phyloP scores from a whole-genome alignment of 1,139 yeast species.

The Ashbya aceris region DNA sequence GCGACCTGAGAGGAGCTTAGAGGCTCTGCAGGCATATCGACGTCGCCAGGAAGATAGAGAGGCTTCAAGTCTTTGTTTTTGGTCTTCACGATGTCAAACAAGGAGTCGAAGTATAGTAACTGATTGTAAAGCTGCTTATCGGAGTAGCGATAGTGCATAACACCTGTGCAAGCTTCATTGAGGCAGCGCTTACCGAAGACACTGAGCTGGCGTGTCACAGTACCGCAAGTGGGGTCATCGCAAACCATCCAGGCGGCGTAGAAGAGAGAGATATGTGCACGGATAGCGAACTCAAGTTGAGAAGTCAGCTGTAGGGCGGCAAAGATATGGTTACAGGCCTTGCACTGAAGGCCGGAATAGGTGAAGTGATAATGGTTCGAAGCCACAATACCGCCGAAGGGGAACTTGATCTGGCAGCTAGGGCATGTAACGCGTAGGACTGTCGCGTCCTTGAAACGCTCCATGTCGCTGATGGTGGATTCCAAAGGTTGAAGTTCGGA shows the following conservation, averaged over 20 bases:
- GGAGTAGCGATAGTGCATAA: slow-evolving; percentile 66
- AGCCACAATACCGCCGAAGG: slow-evolving; percentile 65
- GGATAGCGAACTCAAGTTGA: slow-evolving; percentile 64
- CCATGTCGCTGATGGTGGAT: slow-evolving; percentile 70
- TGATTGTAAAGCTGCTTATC: slow-evolving; percentile 84
- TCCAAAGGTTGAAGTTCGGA: slow-evolving; percentile 69
- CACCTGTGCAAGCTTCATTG: slow-evolving; percentile 61
- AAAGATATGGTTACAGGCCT: slow-evolving; percentile 45
- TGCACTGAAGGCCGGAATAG: slow-evolving; percentile 64
- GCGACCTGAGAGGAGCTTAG: slow-evolving; percentile 51
- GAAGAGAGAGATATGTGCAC: slow-evolving; percentile 63
- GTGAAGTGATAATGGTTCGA: slow-evolving; percentile 52
- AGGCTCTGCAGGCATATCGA: slow-evolving; percentile 31
- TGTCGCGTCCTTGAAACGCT: slow-evolving; percentile 64
- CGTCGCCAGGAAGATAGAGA: slow-evolving; percentile 29
- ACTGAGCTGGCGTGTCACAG: slow-evolving; percentile 72
- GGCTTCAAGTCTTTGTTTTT: slow-evolving; percentile 49
- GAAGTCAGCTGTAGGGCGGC: slow-evolving; percentile 48
- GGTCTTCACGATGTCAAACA: slow-evolving; percentile 79
- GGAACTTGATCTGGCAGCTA: slow-evolving; percentile 49
- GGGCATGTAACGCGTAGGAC: slow-evolving; percentile 50
- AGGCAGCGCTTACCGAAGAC: slow-evolving; percentile 87
- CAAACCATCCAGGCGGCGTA: slow-evolving; percentile 83
- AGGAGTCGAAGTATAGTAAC: slow-evolving; percentile 62
- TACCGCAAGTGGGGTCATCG: slow-evolving; percentile 77